These are phyloP conservation scores for Podospora fimiseda DNA, from an alignment of 495 filamentous ascomycete genomes.

Conservation along the genomic window DNA sequence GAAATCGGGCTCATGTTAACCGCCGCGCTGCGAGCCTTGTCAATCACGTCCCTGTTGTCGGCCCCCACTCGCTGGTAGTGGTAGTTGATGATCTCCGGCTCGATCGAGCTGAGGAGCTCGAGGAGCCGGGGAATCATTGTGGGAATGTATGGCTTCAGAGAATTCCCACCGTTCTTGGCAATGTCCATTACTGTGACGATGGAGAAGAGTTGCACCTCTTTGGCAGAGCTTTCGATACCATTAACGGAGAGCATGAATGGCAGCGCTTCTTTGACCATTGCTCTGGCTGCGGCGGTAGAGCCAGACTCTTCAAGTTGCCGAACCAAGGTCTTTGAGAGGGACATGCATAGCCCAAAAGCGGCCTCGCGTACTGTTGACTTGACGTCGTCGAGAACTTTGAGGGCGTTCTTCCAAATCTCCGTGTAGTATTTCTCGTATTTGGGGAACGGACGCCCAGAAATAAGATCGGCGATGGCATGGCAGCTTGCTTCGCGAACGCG, in stretches of 20 bases:
- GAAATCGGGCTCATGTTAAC: constrained; percentile 84
- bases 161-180: constrained; percentile 72
- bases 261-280: constrained; percentile 75
- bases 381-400: constrained; percentile 89
- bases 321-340: constrained; percentile 73
- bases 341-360: constrained; percentile 73
- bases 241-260: constrained; percentile 87
- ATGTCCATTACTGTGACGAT: constrained; percentile 76
- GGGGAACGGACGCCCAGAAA: constrained; percentile 65
- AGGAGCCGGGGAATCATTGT: constrained; percentile 75
- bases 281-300: constrained; percentile 60
- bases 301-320: constrained; percentile 77
- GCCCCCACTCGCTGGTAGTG: constrained; percentile 82
- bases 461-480: constrained; percentile 77
- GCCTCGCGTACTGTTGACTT: constrained; percentile 81
- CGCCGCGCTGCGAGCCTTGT: constrained; percentile 71
- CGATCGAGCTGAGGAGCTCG: constrained; percentile 73
- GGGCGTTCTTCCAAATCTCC: constrained; percentile 72
- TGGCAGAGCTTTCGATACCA: constrained; percentile 76
- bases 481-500: constrained; percentile 86
- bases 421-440: constrained; percentile 79
- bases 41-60: constrained; percentile 79
- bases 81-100: constrained; percentile 84
- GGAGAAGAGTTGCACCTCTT: constrained; percentile 73
- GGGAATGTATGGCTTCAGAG: constrained; percentile 72